Evolutionary conservation across 345 rosid genomes (phyloP).

Genomic region (Hibiscus trionum): DNA sequence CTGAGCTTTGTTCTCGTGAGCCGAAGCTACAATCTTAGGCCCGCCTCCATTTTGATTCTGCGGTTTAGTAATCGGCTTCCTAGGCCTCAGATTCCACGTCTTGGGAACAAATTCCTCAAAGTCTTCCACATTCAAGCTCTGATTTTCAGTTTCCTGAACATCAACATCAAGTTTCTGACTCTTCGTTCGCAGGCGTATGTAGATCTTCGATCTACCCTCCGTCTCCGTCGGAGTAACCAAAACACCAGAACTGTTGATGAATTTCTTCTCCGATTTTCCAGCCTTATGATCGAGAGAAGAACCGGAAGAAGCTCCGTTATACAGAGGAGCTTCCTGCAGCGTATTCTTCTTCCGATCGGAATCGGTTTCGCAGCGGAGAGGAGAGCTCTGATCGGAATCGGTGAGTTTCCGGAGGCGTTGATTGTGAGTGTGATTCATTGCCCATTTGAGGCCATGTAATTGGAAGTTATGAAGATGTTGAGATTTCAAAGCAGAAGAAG

Average conservation of each 20-base stretch:
- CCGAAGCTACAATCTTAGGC: constrained; percentile 19
- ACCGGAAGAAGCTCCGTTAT: constrained; percentile 14
- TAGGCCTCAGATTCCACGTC: constrained; percentile 73
- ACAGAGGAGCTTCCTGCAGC: constrained; percentile 7
- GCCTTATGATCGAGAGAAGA: constrained; percentile 17
- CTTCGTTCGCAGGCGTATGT: constrained; percentile 32
- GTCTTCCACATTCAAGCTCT: constrained; percentile 32
- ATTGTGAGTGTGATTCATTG: constrained; percentile 32
- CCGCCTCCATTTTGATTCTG: constrained; percentile 17
- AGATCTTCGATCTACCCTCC: constrained; percentile 38
- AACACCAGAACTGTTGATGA: background rate
- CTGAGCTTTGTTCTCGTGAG: constrained; percentile 23
- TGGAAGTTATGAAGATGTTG: constrained; percentile 69
- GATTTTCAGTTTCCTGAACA: constrained; percentile 25
- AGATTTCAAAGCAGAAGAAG: constrained; percentile 42
- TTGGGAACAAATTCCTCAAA: constrained; percentile 37
- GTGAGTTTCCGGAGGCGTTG: constrained; percentile 34
- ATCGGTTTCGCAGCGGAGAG: constrained; percentile 3
- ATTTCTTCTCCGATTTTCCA: constrained; percentile 13
- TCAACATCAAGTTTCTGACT: constrained; percentile 15
- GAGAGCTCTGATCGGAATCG: constrained; percentile 13
- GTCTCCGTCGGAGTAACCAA: constrained; percentile 6
- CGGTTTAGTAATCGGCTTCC: constrained; percentile 31
- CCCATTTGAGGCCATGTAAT: constrained; percentile 51
- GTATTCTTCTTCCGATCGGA: constrained; percentile 18